Conservation (phyloP, 2,329 filamentous ascomycete genomes). For the Thelonectria blattea region DNA sequence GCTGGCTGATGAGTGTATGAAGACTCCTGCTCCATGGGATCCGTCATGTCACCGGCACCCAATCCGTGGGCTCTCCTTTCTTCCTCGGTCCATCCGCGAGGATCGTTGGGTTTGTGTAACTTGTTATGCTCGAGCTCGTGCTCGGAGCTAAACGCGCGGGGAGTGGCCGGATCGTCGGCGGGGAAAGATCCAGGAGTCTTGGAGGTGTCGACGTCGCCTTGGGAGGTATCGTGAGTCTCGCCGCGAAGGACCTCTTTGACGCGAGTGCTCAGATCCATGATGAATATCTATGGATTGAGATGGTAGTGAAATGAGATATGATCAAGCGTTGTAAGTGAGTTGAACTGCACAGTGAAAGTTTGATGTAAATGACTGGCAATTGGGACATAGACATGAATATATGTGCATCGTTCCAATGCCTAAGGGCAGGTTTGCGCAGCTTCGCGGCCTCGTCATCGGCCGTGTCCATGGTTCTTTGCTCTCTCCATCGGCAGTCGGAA, state of each 20-base stretch:
- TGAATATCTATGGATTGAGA: neutral
- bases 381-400: neutral
- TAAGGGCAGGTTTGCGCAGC: neutral
- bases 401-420: neutral
- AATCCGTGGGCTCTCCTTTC: slow-evolving; percentile 15
- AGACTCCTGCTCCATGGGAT: slow-evolving; percentile 1
- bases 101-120: slow-evolving; percentile 30
- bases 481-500: neutral
- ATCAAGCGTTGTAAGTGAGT: neutral
- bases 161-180: slow-evolving; percentile 21
- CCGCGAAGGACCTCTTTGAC: neutral
- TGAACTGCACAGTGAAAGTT: neutral
- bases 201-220: neutral
- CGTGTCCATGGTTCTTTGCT: neutral
- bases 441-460: neutral
- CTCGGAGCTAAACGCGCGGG: neutral
- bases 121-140: slow-evolving; percentile 31
- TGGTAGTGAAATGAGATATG: neutral
- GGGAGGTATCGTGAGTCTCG: neutral
- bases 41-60: slow-evolving; percentile 16
- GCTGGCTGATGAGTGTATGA: neutral
- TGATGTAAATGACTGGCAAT: neutral
- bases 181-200: slow-evolving; percentile 31
- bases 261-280: neutral
- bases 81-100: slow-evolving; percentile 21